Conservation (phyloP, 2,329 filamentous ascomycete genomes). For the Tolypocladium paradoxum region DNA sequence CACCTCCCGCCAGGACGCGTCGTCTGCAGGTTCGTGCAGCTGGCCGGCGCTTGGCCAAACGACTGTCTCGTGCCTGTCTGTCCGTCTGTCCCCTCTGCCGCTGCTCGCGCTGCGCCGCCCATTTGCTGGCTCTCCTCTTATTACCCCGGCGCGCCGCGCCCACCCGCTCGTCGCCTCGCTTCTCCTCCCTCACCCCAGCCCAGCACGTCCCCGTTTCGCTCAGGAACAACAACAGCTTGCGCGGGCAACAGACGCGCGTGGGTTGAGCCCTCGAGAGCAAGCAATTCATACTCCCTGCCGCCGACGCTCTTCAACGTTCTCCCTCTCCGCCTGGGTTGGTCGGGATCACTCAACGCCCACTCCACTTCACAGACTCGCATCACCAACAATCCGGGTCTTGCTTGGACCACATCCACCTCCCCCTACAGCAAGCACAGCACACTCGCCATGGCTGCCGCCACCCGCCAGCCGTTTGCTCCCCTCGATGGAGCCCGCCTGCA, state of each 20-base stretch:
- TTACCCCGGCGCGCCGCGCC: background rate
- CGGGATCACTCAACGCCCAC: background rate
- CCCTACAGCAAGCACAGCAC: constrained; percentile 1
- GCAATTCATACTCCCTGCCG: too few relatives aligned
- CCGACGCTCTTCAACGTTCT: background rate
- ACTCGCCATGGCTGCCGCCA: constrained; percentile 41
- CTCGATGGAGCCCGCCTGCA: constrained; percentile 60
- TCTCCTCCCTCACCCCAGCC: background rate
- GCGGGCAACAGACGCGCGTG: background rate
- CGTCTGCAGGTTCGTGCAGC: background rate
- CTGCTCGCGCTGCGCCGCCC: too few relatives aligned
- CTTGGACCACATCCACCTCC: background rate
- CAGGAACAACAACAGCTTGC: background rate
- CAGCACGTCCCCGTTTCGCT: background rate
- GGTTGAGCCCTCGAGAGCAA: background rate
- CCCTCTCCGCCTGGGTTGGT: background rate
- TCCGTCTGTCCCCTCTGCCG: too few relatives aligned
- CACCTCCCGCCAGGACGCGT: too few relatives aligned
- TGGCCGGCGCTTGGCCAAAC: background rate
- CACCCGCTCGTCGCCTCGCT: background rate
- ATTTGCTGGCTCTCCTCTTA: background rate
- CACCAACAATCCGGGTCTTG: background rate
- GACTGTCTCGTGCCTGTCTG: background rate
- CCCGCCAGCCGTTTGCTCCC: constrained; percentile 66
- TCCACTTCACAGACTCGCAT: background rate